Base-by-base conservation (phyloP, 1,139 yeast genomes). In the Wickerhamomyces sp. region DNA sequence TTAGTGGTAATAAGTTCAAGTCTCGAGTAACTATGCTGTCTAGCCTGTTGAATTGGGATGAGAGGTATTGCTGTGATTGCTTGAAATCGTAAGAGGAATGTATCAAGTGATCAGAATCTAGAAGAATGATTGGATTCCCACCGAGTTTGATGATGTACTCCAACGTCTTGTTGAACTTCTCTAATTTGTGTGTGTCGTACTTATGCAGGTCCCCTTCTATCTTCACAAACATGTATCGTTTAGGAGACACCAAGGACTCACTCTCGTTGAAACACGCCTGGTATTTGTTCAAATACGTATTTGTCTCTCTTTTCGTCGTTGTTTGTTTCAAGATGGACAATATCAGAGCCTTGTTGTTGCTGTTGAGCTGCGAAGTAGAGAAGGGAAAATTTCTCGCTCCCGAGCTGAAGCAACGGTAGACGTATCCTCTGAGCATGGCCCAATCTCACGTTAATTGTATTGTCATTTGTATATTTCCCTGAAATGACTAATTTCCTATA, bases 221-320 rank as follows among this genome's bases (percentile, higher is more conserved):
- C 45, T 71, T 70, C 46, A 78, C 59, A 10, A 78, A 45, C 2
- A 81, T 77, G 7, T 77, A 45, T 38, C 85, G 54, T 22, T 75
- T 57, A 0, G 80, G 73, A 4, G 28, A 26, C 1, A 18, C 21
- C 1, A 28, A 16, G 3, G 30, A 16, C 3, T 29, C 31, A 2
- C 29, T 25, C 1, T 31, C 34, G 8, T 27, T 62, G 62, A 58
- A 47, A 2, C 63, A 44, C 0, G 38, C 30, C n/a, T 68, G 56
- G 47, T 83, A 83, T 55, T 78, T 81, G 26, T 70, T 60, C 32
- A 83, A 57, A 50, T 82, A 83, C 40, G 76, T 77, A 43, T 68
- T 66, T 4, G 87, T 86, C 52, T 83, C 93, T 44, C 93, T 58
- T 53, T 80, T 81, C 1, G 91, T 82, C 11, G 89, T 83, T 6